Evolutionary conservation across 805 yeast species (phyloP), one percentile per base, ranked within the genome.

Genomic region (Candida easanensis): DNA sequence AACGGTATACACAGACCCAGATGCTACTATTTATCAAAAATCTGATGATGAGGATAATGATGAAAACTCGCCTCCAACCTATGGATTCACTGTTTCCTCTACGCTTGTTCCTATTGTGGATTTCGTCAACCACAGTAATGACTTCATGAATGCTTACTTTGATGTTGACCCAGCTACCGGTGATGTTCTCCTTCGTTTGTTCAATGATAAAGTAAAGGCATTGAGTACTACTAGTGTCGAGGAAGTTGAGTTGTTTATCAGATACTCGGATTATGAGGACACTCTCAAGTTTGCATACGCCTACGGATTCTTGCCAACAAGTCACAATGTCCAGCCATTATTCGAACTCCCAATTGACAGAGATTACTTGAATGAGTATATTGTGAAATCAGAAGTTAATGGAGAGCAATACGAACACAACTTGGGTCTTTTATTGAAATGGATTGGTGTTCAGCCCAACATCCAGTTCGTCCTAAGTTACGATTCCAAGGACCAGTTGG

Each of bases 51-150:
- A 25, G 7, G 41, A 43, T 5, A 8, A 5, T n/a, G 49, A 42
- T 4, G 43, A 35, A 14, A 31, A 33, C 25, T 22, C 25, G 11
- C 33, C 31, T 19, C n/a, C 20, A 15, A 30, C 42, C 11, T 73
- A 67, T 11, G 76, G 71, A 34, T 80, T 66, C 48, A 52, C 59
- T 4, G 74, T 75, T 5, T 73, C 76, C 38, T 69, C 80, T 0
- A 74, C 86, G 0, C 57, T 84, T 42, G 86, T 83, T 1, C 89
- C 91, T 1, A 46, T 80, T 1, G 52, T 84, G 23, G 91, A 84
- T 59, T 84, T 77, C 68, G 84, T 75, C 5, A 84, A 84, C 57
- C 91, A 84, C 56, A 62, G 65, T 33, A 67, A 66, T 44, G 60
- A 57, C 17, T 31, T 52, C 21, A 63, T 66, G 36, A 81, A 80